phyloP scores from a whole-genome alignment of 2,329 filamentous ascomycete genomes.

The Ceratocystis albifundus region DNA sequence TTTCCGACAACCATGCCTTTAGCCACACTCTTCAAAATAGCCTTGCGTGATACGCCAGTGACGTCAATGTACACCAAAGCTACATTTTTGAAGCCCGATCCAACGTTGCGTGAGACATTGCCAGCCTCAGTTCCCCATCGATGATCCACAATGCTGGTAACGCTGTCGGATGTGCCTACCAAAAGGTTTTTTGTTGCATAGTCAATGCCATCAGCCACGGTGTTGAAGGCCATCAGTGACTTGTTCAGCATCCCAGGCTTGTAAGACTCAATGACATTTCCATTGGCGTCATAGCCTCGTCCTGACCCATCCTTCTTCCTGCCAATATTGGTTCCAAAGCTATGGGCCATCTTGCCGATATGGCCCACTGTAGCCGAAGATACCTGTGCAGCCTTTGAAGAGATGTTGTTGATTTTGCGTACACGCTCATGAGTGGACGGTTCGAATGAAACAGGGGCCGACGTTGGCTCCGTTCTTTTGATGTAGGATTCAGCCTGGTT shows the following conservation, averaged over 20 bases:
- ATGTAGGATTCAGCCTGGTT: constrained; percentile 70
- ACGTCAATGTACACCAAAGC: constrained; percentile 96
- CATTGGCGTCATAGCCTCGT: constrained; percentile 58
- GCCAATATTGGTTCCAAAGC: constrained; percentile 65
- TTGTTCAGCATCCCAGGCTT: constrained; percentile 93
- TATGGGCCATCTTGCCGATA: constrained; percentile 75
- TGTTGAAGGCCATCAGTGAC: constrained; percentile 90
- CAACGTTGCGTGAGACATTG: constrained; percentile 59
- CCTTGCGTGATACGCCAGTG: constrained; percentile 76
- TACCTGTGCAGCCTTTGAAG: constrained; percentile 62
- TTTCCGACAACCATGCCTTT: constrained; percentile 90
- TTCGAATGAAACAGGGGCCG: constrained; percentile 77
- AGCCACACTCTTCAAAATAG: constrained; percentile 86
- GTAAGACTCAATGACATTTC: constrained; percentile 52
- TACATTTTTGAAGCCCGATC: constrained; percentile 87
- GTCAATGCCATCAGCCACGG: constrained; percentile 85
- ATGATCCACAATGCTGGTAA: constrained; percentile 77
- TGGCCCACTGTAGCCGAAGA: constrained; percentile 80
- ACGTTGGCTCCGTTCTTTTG: constrained; percentile 62
- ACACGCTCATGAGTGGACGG: constrained; percentile 74
- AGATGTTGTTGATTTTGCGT: constrained; percentile 81
- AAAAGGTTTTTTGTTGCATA: constrained; percentile 72
- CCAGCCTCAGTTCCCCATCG: constrained; percentile 80
- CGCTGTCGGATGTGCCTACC: constrained; percentile 61
- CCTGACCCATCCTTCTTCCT: constrained; percentile 41